Conservation (phyloP, 371 early-diverging fungal genomes). For the Lichtheimia corymbifera region DNA sequence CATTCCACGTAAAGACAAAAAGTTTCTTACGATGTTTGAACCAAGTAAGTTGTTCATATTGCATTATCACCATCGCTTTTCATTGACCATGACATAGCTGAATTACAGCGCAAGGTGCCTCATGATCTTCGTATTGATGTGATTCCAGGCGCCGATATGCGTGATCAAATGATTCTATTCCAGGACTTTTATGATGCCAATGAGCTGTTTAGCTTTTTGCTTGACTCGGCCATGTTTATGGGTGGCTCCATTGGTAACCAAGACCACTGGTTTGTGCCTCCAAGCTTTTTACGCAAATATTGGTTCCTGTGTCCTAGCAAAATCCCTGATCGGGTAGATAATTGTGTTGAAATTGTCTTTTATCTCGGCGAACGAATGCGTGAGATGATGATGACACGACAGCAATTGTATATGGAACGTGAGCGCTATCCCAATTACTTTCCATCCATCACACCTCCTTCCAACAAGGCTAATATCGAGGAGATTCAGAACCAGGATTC, state of each 20-base stretch:
- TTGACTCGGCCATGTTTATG: slow-evolving; percentile 36
- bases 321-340: slow-evolving; percentile 28
- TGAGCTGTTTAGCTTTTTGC: slow-evolving; percentile 36
- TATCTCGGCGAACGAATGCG: slow-evolving; percentile 28
- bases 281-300: slow-evolving; percentile 31
- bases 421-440: slow-evolving; percentile 31
- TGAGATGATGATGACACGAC: slow-evolving; percentile 23
- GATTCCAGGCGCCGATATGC: slow-evolving; percentile 46
- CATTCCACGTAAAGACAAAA: slow-evolving; percentile 14
- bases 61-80: background rate
- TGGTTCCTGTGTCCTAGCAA: slow-evolving; percentile 46
- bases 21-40: slow-evolving; percentile 17
- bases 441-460: slow-evolving; percentile 12
- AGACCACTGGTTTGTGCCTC: slow-evolving; percentile 43
- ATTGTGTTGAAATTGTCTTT: slow-evolving; percentile 30
- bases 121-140: slow-evolving; percentile 51
- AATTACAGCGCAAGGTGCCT: slow-evolving; percentile 43
- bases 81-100: slow-evolving; percentile 15
- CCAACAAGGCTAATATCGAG: background rate
- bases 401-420: slow-evolving; percentile 38
- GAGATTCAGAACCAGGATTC: background rate
- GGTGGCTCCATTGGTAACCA: slow-evolving; percentile 46
- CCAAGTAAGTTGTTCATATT: slow-evolving; percentile 26
- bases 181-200: slow-evolving; percentile 47
- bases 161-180: slow-evolving; percentile 49